Evolutionary conservation across 352 stramenopile genomes (phyloP).

Genomic region (Peronospora farinosa): DNA sequence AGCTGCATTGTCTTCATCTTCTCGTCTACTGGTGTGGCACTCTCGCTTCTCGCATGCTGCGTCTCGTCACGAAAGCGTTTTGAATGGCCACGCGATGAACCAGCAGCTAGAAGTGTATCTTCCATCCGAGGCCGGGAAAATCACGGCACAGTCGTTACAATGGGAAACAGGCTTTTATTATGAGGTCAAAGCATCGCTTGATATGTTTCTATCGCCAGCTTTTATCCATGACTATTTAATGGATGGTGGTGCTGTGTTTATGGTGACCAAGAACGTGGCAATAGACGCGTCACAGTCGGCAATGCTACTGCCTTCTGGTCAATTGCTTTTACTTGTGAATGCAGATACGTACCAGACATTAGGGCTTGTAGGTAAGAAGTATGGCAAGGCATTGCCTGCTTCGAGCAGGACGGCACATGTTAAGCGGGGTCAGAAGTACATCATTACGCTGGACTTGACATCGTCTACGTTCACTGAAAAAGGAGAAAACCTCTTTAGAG

Average conservation of each 20-base stretch:
- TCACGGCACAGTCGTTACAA: constrained; percentile 43
- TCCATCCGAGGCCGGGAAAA: constrained; percentile 26
- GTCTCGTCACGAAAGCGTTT: constrained; percentile 44
- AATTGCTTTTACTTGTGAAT: constrained; percentile 68
- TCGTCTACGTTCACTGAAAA: constrained; percentile 28
- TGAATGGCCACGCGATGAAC: constrained; percentile 45
- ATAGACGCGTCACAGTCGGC: constrained; percentile 49
- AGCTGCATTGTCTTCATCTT: constrained; percentile 22
- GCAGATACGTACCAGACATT: constrained; percentile 62
- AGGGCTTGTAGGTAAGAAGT: constrained; percentile 61
- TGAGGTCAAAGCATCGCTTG: constrained; percentile 45
- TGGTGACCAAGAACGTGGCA: constrained; percentile 72
- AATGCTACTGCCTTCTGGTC: constrained; percentile 54
- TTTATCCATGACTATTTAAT: constrained; percentile 63
- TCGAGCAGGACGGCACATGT: constrained; percentile 16
- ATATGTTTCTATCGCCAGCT: constrained; percentile 45
- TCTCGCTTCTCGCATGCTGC: constrained; percentile 36
- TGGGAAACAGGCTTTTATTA: constrained; percentile 85
- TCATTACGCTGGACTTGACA: constrained; percentile 58
- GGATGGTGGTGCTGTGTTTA: constrained; percentile 44
- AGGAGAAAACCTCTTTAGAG: constrained; percentile 15
- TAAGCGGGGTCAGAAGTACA: constrained; percentile 43
- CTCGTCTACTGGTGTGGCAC: constrained; percentile 58
- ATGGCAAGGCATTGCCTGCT: constrained; percentile 32
- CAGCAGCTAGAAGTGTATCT: constrained; percentile 74